Evolutionary conservation across 106 monocot genomes (phyloP).

Genomic region (Acanthochlamys bracteata): DNA sequence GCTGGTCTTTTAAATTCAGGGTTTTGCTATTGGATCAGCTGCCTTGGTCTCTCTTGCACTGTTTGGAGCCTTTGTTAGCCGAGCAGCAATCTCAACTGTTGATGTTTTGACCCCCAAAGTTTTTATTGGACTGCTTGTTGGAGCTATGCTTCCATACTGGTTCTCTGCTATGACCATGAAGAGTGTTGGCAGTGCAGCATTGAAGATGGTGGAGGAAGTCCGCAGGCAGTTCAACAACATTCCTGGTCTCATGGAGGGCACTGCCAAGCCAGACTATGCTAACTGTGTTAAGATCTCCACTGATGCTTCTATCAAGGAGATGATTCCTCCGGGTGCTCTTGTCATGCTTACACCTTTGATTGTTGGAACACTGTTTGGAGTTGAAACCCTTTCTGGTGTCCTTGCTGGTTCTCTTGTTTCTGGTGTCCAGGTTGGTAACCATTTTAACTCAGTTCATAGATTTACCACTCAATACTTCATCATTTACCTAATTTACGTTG

Average conservation of each 20-base stretch:
- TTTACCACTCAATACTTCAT: not conserved
- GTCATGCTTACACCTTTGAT: constrained; percentile 65
- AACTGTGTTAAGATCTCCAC: constrained; percentile 67
- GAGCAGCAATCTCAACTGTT: constrained; percentile 26
- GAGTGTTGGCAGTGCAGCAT: constrained; percentile 59
- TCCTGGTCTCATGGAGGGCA: constrained; percentile 57
- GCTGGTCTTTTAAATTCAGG: not conserved
- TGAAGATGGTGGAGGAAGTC: constrained; percentile 75
- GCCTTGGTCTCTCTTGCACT: constrained; percentile 37
- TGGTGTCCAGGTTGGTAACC: constrained; percentile 38
- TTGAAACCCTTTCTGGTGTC: constrained; percentile 56
- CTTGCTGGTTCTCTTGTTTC: constrained; percentile 67
- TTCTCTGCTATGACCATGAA: constrained; percentile 79
- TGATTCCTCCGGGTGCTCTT: constrained; percentile 61
- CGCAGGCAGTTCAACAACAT: constrained; percentile 65
- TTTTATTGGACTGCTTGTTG: constrained; percentile 33
- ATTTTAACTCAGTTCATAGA: not conserved
- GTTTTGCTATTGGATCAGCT: constrained; percentile 38
- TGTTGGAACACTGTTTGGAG: constrained; percentile 53
- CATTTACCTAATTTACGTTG: not conserved
- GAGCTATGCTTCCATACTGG: constrained; percentile 68
- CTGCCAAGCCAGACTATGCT: constrained; percentile 50
- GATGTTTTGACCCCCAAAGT: constrained; percentile 34
- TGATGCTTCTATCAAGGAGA: constrained; percentile 62
- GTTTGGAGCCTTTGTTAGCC: constrained; percentile 35